Percentiles rank a stretch among this genome's conserved stretches.
These are phyloP conservation scores for Boletus edulis DNA, from an alignment of 768 basidiomycete species.

Conservation along the genomic window DNA sequence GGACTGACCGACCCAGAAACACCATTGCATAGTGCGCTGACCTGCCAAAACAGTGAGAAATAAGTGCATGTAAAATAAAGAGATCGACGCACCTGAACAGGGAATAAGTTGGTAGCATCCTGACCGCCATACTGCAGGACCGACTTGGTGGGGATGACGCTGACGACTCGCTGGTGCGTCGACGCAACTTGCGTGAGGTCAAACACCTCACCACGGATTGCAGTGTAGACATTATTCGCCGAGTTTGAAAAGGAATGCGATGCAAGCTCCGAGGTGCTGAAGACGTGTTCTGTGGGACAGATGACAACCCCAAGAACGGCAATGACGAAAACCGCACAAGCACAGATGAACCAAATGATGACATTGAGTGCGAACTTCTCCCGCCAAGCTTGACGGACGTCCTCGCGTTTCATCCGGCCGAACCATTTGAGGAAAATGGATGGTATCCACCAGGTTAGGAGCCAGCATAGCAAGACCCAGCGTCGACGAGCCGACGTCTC, in stretches of 20 bases:
- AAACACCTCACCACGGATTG: conserved; percentile 94
- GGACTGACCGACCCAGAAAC: conserved; percentile 77
- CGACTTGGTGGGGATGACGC: conserved; percentile 70
- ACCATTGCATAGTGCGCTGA: conserved; percentile 91
- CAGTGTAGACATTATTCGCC: conserved; percentile 74
- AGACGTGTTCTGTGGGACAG: conserved; percentile 94
- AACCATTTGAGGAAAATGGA: conserved; percentile 61
- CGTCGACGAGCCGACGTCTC: conserved; percentile 77
- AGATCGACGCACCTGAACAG: conserved; percentile 70
- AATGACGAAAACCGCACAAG: conserved; percentile 89
- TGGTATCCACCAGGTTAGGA: conserved; percentile 92
- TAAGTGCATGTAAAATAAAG: not conserved
- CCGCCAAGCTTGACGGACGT: conserved; percentile 94
- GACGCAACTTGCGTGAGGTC: conserved; percentile 69
- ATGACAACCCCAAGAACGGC: conserved; percentile 84
- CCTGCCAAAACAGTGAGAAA: conserved; percentile 40
- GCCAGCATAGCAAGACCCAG: conserved; percentile 88
- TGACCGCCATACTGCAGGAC: conserved; percentile 84
- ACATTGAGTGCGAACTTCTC: conserved; percentile 95
- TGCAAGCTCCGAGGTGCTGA: conserved; percentile 71
- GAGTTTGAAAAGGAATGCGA: conserved; percentile 60
- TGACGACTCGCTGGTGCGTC: conserved; percentile 62
- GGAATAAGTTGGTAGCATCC: conserved; percentile 77
- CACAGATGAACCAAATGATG: conserved; percentile 93
- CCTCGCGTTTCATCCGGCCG: conserved; percentile 92